Conservation (phyloP, 2,329 filamentous ascomycete genomes). For the Talaromyces islandicus region DNA sequence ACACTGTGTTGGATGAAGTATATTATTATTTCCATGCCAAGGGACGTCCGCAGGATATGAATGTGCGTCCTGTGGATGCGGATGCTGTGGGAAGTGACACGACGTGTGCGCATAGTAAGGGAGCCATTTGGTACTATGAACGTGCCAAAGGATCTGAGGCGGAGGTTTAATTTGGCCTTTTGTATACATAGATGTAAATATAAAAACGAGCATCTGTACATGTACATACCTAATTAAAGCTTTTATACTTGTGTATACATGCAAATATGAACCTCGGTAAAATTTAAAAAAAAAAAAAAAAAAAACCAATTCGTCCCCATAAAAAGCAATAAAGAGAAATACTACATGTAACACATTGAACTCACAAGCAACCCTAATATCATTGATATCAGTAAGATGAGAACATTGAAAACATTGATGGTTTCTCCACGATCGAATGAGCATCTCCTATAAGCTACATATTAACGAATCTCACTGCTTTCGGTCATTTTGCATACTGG, state of each 20-base stretch:
- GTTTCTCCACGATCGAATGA: too few species aligned
- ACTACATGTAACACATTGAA: too few species aligned
- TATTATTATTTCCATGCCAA: conserved; percentile 62
- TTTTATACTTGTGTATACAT: neutral
- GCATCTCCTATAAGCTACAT: too few species aligned
- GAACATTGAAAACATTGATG: too few species aligned
- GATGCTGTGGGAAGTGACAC: conserved; percentile 13
- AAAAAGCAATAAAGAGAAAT: too few species aligned
- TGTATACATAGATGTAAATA: neutral
- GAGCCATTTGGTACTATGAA: conserved; percentile 9
- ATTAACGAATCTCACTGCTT: too few species aligned
- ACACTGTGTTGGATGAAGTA: conserved; percentile 54
- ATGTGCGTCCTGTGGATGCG: conserved; percentile 35
- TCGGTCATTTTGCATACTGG: too few species aligned
- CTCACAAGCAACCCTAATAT: too few species aligned
- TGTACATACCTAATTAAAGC: neutral
- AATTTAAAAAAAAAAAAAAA: too few species aligned
- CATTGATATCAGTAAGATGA: too few species aligned
- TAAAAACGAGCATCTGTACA: neutral
- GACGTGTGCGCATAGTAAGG: conserved; percentile 17
- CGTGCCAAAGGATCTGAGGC: neutral
- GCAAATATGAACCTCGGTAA: too few species aligned
- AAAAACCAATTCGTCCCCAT: too few species aligned
- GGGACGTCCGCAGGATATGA: conserved; percentile 50
- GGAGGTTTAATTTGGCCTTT: neutral